A percentile compares a stretch with the other conserved stretches of the same genome.
phyloP scores from a whole-genome alignment of 192 early-diverging fungal species.

The Linnemannia zychae region DNA sequence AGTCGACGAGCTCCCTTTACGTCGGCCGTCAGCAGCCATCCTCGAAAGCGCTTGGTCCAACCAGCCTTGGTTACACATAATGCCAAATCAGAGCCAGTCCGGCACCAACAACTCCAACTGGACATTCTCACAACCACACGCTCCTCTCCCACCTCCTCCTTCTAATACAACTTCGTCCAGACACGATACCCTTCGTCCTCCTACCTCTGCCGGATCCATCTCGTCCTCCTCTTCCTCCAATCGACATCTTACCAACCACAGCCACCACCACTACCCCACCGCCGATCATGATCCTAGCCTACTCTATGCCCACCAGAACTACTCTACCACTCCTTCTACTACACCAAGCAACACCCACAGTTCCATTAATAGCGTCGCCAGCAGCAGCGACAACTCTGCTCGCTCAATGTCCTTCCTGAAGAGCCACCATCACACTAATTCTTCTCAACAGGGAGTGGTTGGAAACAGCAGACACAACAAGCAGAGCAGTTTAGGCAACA shows the following conservation, averaged over 20 bases:
- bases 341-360: not conserved
- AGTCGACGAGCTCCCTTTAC: not conserved
- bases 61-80: conserved; percentile 30
- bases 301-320: conserved; percentile 3
- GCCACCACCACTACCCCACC: conserved; percentile 1
- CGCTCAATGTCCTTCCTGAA: conserved; percentile 10
- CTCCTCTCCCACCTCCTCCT: not conserved
- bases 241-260: conserved; percentile 3
- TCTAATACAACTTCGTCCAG: not conserved
- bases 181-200: conserved; percentile 6
- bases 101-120: not conserved
- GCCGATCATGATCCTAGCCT: conserved; percentile 5
- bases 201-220: not conserved
- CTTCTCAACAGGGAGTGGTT: not conserved
- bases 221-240: conserved; percentile 14
- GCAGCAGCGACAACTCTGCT: not conserved
- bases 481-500: conserved; percentile 9
- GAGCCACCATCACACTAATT: conserved; percentile 5
- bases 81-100: conserved; percentile 37
- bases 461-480: conserved; percentile 15
- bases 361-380: not conserved
- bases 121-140: not conserved
- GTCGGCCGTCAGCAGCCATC: not conserved
- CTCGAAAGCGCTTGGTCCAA: not conserved
- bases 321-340: not conserved